Evolutionary conservation across 2,329 filamentous ascomycete species (phyloP), one percentile per base, ranked within the genome.

Genomic region (Penicillium sp.): DNA sequence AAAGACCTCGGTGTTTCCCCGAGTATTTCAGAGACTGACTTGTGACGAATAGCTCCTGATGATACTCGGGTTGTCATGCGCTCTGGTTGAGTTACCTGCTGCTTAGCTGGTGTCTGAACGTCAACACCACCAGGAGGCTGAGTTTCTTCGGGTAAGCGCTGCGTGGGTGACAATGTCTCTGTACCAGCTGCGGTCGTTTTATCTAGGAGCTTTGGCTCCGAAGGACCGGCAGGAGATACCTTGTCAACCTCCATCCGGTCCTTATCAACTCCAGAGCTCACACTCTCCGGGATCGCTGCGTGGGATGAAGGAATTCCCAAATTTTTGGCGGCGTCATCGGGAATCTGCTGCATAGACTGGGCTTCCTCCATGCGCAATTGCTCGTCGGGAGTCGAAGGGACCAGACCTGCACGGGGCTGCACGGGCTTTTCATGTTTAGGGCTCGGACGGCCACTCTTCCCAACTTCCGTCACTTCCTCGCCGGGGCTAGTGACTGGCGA

Each of bases 401-500:
- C 63, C 30, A 58, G 39, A 17, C 40, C 58, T 52, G 53, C 46
- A 36, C 47, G 63, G 35, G 45, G 41, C 21, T 50, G 40, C 48
- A 56, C 34, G 13, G 52, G 25, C 29, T 53, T 50, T 16, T 54
- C 53, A 43, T 51, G 47, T 21, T 57, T 58, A 7, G 56, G 47
- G 18, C 47, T 58, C 14, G 41, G 45, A 13, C 63, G 21, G 68
- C 71, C 50, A 73, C 75, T 48, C 67, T 70, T 29, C 71, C 58
- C 43, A 69, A 62, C 50, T 71, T 58, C 56, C 7, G 43, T 44
- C 17, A 48, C 47, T 36, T 88, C 84, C 39, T 84, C 78, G 39
- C 85, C 84, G 1, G 84, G 82, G 53, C 84, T 89, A 2, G 86
- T 89, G 51, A 84, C 82, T 1, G 84, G 80, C 1, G 86, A 89